A percentile compares a stretch with the other conserved stretches of the same genome.
Evolutionary conservation across 2,329 filamentous ascomycete species (phyloP).

Genomic region (Colletotrichum magnum): DNA sequence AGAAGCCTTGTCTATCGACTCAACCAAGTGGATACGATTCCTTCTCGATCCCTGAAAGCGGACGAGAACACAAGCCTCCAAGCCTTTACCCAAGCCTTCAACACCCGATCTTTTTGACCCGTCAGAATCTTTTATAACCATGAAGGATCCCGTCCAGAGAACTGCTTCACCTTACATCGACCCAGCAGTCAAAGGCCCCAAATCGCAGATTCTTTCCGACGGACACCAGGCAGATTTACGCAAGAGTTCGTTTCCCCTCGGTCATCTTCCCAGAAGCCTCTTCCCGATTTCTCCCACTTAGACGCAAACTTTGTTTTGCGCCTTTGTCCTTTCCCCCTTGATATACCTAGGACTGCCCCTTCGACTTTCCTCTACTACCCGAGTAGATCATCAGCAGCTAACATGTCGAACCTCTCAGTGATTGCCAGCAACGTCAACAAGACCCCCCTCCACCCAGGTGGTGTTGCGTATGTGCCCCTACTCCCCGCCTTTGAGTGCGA

Average conservation of each 20-base stretch:
- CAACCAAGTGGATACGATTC: conserved; percentile 35
- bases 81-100: conserved; percentile 37
- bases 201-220: conserved; percentile 54
- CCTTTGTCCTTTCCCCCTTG: background rate
- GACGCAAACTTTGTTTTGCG: conserved; percentile 42
- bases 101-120: conserved; percentile 32
- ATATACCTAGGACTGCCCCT: conserved; percentile 5
- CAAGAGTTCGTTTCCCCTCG: conserved; percentile 55
- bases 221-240: conserved; percentile 52
- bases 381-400: conserved; percentile 31
- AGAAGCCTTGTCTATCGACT: conserved; percentile 35
- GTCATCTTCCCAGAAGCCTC: conserved; percentile 20
- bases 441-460: conserved; percentile 90
- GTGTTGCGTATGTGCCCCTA: conserved; percentile 82
- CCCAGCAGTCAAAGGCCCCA: conserved; percentile 56
- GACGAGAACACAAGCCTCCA: conserved; percentile 39
- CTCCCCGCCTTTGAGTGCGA: background rate
- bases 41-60: conserved; percentile 40
- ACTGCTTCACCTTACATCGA: conserved; percentile 55
- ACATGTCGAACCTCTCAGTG: conserved; percentile 55
- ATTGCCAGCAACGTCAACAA: conserved; percentile 82
- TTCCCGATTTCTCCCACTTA: conserved; percentile 16
- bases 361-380: background rate
- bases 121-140: conserved; percentile 51
- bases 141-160: conserved; percentile 58